Conservation (phyloP, 768 basidiomycete genomes). For the Lyophyllum shimeji region DNA sequence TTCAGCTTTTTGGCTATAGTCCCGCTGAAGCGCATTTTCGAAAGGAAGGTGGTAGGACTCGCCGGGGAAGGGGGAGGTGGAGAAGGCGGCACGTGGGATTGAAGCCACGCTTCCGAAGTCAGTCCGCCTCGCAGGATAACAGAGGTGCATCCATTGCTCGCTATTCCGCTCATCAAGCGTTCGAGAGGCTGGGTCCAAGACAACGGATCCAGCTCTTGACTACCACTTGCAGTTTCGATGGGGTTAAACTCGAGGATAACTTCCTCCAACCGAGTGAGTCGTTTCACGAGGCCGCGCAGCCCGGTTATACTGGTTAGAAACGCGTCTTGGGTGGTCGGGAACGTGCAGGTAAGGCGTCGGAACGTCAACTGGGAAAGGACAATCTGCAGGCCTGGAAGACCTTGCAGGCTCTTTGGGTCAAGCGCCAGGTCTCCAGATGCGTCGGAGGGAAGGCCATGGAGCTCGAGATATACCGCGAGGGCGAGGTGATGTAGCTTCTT, state of each 20-base stretch:
- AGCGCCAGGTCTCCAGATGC: background rate
- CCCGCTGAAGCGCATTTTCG: background rate
- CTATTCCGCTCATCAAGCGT: background rate
- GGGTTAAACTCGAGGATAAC: no score
- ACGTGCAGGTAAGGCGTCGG: background rate
- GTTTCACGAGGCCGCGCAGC: no score
- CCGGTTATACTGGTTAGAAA: background rate
- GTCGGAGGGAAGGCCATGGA: background rate
- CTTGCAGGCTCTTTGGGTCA: background rate
- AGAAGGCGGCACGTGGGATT: background rate
- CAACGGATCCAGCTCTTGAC: no score
- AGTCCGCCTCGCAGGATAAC: background rate
- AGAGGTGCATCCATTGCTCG: background rate
- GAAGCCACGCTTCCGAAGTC: background rate
- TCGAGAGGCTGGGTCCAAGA: constrained; percentile 3
- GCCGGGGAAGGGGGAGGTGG: background rate
- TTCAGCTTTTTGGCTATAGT: background rate
- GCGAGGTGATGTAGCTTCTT: background rate
- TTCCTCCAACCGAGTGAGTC: no score
- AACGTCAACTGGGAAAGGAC: background rate
- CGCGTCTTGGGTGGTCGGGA: background rate
- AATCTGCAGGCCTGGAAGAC: constrained; percentile 1
- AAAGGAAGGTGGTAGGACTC: background rate
- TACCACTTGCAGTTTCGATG: no score
- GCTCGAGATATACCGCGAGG: background rate